phyloP scores from a whole-genome alignment of 306 rosid genomes.

The Astragalus glycyphyllos region DNA sequence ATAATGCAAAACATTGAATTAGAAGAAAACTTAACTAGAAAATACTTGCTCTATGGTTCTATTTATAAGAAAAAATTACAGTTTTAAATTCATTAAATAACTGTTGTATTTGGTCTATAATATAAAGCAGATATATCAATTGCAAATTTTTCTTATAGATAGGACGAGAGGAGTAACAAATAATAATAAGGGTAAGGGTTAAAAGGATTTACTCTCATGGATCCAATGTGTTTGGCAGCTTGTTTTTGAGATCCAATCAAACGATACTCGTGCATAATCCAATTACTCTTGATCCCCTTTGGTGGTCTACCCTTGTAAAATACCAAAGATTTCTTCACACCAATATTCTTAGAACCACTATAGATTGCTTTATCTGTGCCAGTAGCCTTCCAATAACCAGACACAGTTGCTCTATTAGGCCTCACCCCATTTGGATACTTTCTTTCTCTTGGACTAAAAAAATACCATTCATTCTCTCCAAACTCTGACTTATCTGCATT shows the following conservation, averaged over 20 bases:
- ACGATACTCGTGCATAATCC: constrained; percentile 91
- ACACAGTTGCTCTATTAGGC: constrained; percentile 79
- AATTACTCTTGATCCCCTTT: constrained; percentile 73
- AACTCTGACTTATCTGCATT: constrained; percentile 69
- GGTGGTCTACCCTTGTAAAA: constrained; percentile 87
- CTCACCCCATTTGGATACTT: constrained; percentile 88
- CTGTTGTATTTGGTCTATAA: too few species aligned
- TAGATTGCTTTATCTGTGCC: constrained; percentile 85
- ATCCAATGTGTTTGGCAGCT: constrained; percentile 54
- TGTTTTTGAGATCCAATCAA: constrained; percentile 56
- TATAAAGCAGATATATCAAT: too few species aligned
- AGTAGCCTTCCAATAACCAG: constrained; percentile 93
- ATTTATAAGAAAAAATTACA: too few species aligned
- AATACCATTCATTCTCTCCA: constrained; percentile 84
- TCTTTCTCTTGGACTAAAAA: constrained; percentile 82
- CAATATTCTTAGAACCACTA: constrained; percentile 67
- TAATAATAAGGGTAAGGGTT: background rate
- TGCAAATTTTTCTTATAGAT: too few species aligned
- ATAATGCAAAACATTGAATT: constrained; percentile 19
- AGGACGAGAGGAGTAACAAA: background rate
- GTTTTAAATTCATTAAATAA: too few species aligned
- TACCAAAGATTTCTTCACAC: constrained; percentile 83
- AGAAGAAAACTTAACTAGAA: background rate
- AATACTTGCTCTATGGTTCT: too few species aligned
- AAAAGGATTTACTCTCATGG: constrained; percentile 70